These are phyloP conservation scores for Golubevia sp. DNA, from an alignment of 1,284 basidiomycete species.

Conservation along the genomic window DNA sequence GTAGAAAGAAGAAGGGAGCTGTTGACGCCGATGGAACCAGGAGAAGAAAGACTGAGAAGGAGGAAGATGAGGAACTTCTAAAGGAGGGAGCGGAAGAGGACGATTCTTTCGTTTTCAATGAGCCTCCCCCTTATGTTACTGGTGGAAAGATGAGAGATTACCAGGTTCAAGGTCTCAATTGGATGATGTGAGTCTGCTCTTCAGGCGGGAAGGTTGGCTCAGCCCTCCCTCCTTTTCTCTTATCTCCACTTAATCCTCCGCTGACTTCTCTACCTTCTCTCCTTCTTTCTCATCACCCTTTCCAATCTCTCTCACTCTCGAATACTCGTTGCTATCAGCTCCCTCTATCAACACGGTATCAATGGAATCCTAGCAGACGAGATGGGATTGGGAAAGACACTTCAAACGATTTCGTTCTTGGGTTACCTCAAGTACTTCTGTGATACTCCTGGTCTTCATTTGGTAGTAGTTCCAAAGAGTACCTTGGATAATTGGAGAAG, in stretches of 20 bases:
- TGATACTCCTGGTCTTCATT: slow-evolving; percentile 78
- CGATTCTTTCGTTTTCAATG: slow-evolving; percentile 61
- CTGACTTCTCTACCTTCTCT: not conserved
- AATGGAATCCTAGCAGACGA: slow-evolving; percentile 55
- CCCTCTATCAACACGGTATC: slow-evolving; percentile 50
- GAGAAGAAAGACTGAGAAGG: slow-evolving; percentile 87
- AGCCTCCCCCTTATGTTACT: slow-evolving; percentile 38
- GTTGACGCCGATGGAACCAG: slow-evolving; percentile 69
- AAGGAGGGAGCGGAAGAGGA: slow-evolving; percentile 81
- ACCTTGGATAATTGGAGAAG: slow-evolving; percentile 96
- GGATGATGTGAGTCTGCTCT: slow-evolving; percentile 75
- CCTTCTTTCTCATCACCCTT: not conserved
- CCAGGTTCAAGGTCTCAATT: slow-evolving; percentile 93
- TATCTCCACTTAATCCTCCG: not conserved
- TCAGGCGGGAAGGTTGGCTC: slow-evolving; percentile 89
- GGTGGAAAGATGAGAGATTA: slow-evolving; percentile 88
- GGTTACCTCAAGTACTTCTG: slow-evolving; percentile 88
- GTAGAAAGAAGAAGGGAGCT: slow-evolving; percentile 21
- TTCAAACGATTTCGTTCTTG: slow-evolving; percentile 97
- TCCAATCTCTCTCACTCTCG: slow-evolving; percentile 1
- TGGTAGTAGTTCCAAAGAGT: slow-evolving; percentile 96
- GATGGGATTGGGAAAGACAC: slow-evolving; percentile 94
- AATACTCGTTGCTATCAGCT: slow-evolving; percentile 6
- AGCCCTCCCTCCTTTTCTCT: not conserved
- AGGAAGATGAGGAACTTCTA: slow-evolving; percentile 78